Evolutionary conservation across 2,329 filamentous ascomycete species (phyloP).

Genomic region (Calonectria montana): DNA sequence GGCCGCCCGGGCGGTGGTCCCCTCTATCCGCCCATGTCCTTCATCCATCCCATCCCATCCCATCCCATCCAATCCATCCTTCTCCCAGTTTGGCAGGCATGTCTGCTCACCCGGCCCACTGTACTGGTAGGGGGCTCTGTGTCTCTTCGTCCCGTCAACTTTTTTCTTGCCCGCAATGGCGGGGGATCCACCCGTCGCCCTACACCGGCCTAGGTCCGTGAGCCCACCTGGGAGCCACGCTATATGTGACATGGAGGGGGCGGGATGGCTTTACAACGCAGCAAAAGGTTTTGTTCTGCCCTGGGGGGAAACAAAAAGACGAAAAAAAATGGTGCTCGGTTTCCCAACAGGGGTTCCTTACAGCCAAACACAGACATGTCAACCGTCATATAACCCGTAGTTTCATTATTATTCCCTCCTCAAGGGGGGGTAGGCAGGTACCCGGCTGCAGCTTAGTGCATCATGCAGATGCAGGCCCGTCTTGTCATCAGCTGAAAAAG

Average conservation of each 20-base stretch:
- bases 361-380: neutral
- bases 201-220: conserved; percentile 37
- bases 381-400: neutral
- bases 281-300: neutral
- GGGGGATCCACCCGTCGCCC: conserved; percentile 18
- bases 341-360: neutral
- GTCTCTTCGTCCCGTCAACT: conserved; percentile 10
- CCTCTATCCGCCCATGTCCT: neutral
- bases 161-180: conserved; percentile 24
- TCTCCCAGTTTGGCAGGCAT: neutral
- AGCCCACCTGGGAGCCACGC: conserved; percentile 31
- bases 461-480: neutral
- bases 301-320: no score
- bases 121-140: conserved; percentile 5
- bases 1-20: conserved; percentile 1
- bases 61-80: neutral
- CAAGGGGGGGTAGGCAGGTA: neutral
- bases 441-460: conserved; percentile 9
- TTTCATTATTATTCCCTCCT: neutral
- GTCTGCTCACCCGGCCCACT: neutral
- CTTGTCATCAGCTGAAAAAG: conserved; percentile 4
- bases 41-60: neutral
- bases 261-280: neutral
- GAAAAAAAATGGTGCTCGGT: neutral
- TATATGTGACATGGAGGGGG: conserved; percentile 11